Evolutionary conservation across 345 rosid species (phyloP).

Genomic region (Stellera chamaejasme): DNA sequence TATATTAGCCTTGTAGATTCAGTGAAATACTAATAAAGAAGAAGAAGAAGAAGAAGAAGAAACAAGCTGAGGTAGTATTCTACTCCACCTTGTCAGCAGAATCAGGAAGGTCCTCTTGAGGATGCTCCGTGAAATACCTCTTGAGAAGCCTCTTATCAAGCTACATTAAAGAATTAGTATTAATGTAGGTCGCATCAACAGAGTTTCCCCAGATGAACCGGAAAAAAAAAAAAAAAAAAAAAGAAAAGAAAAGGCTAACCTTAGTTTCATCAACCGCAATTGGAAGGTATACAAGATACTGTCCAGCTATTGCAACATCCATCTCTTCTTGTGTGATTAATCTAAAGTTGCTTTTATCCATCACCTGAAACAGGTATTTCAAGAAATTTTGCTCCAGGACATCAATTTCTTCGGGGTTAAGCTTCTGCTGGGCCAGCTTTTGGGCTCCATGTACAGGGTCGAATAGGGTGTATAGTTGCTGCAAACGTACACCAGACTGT

Average conservation of each 20-base stretch:
- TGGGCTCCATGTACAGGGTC: slow-evolving; percentile 74
- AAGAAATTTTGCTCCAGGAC: slow-evolving; percentile 86
- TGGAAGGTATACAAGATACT: slow-evolving; percentile 90
- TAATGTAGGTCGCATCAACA: background rate
- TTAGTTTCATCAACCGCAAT: slow-evolving; percentile 82
- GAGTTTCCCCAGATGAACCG: background rate
- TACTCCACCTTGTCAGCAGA: slow-evolving; percentile 72
- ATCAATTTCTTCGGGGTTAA: slow-evolving; percentile 58
- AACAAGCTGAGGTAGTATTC: background rate
- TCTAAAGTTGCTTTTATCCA: slow-evolving; percentile 97
- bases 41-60: slow-evolving; percentile 7
- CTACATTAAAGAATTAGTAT: slow-evolving; percentile 28
- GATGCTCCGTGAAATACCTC: slow-evolving; percentile 63
- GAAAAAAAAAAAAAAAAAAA: background rate
- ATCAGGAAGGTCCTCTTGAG: slow-evolving; percentile 59
- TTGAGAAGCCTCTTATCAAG: slow-evolving; percentile 77
- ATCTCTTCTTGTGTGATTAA: slow-evolving; percentile 72
- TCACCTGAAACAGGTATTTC: slow-evolving; percentile 80
- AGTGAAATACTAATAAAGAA: too few relatives aligned
- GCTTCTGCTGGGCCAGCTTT: slow-evolving; percentile 73
- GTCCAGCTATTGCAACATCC: slow-evolving; percentile 81
- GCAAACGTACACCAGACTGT: slow-evolving; percentile 16
- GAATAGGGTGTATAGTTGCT: slow-evolving; percentile 92
- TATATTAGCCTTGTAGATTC: background rate
- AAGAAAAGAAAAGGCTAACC: slow-evolving; percentile 30